These are phyloP conservation scores for Eutrema japonicum DNA, from an alignment of 345 rosid species.

Conservation along the genomic window DNA sequence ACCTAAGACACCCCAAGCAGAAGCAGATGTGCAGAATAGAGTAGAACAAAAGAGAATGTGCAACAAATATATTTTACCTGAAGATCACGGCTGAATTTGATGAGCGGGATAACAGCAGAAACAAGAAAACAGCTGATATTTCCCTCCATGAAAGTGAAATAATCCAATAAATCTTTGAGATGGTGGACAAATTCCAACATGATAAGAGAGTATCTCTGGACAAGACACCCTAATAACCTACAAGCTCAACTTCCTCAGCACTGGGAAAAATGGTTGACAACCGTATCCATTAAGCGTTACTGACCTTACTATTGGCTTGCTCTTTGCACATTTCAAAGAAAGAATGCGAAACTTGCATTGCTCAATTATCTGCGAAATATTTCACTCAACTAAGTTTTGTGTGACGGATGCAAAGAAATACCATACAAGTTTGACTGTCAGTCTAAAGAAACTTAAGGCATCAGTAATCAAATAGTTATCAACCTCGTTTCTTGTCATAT, in stretches of 20 bases:
- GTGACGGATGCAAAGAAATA: slow-evolving; percentile 20
- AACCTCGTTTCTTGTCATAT: slow-evolving; percentile 90
- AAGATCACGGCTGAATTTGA: slow-evolving; percentile 67
- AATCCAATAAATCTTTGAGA: slow-evolving; percentile 84
- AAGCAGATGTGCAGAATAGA: slow-evolving; percentile 9
- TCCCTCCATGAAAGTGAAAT: slow-evolving; percentile 69
- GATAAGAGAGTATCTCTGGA: slow-evolving; percentile 59
- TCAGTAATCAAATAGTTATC: slow-evolving; percentile 12
- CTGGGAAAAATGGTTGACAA: slow-evolving; percentile 15
- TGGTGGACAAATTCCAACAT: slow-evolving; percentile 71
- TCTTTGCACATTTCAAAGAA: slow-evolving; percentile 69
- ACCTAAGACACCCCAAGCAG: slow-evolving; percentile 17
- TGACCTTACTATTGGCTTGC: slow-evolving; percentile 68
- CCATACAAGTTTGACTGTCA: not conserved
- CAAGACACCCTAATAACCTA: slow-evolving; percentile 69
- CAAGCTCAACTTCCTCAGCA: slow-evolving; percentile 37
- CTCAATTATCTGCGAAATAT: slow-evolving; percentile 72
- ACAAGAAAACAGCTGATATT: slow-evolving; percentile 64
- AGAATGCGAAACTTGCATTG: slow-evolving; percentile 80
- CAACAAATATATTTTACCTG: slow-evolving; percentile 50
- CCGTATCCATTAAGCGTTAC: not conserved
- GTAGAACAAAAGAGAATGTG: slow-evolving; percentile 8
- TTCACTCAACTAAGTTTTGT: slow-evolving; percentile 21
- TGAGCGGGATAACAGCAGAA: slow-evolving; percentile 68
- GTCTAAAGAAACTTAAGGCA: slow-evolving; percentile 13